These are phyloP conservation scores for Begonia loranthoides DNA, from an alignment of 306 rosid genomes.

Conservation along the genomic window DNA sequence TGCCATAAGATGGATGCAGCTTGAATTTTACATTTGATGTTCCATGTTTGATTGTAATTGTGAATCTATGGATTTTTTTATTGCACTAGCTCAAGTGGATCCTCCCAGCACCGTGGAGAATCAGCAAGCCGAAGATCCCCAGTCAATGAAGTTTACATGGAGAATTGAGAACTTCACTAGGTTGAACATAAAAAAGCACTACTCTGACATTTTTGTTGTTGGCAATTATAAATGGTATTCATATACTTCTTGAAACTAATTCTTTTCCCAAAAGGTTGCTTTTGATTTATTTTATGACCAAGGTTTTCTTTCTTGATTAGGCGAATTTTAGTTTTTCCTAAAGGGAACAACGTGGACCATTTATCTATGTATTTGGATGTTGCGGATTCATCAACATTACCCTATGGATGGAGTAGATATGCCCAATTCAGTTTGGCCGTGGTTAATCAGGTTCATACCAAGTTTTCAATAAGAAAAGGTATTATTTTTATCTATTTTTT, in stretches of 20 bases:
- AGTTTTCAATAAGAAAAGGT: constrained; percentile 77
- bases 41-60: constrained; percentile 1
- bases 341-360: constrained; percentile 78
- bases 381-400: constrained; percentile 38
- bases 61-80: constrained; percentile 9
- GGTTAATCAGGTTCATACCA: constrained; percentile 52
- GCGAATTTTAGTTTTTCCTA: constrained; percentile 59
- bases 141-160: constrained; percentile 57
- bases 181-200: constrained; percentile 39
- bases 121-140: constrained; percentile 52
- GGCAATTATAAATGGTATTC: constrained; percentile 50
- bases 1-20: constrained; percentile 10
- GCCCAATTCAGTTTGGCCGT: constrained; percentile 54
- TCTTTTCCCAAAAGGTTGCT: too few relatives aligned
- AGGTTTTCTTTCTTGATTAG: constrained; percentile 24
- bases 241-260: background rate
- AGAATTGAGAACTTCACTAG: constrained; percentile 52
- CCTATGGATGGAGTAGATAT: constrained; percentile 37
- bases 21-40: background rate
- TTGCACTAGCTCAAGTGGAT: constrained; percentile 28
- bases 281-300: constrained; percentile 8
- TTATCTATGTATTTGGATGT: constrained; percentile 60
- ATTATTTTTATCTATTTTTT: constrained; percentile 11
- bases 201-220: constrained; percentile 41
- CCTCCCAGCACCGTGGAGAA: constrained; percentile 30